Conservation (phyloP, 2,329 filamentous ascomycete species). For the Exophiala xenobiotica region DNA sequence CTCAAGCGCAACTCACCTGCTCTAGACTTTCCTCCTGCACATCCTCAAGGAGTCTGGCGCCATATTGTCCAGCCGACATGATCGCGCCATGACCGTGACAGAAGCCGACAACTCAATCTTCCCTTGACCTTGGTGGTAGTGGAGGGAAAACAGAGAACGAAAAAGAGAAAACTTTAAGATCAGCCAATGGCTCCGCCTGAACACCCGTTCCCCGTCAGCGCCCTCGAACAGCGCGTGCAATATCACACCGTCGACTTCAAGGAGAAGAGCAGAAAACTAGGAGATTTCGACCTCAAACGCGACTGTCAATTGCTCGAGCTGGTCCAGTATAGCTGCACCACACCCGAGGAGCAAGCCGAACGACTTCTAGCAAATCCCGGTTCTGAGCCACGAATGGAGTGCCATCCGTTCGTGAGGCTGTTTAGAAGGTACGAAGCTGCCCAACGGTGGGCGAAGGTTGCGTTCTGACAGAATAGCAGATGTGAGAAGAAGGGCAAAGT, state of each 20-base stretch:
- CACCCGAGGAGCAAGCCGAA: slow-evolving; percentile 41
- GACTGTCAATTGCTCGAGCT: slow-evolving; percentile 58
- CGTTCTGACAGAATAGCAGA: slow-evolving; percentile 5
- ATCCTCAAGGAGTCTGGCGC: slow-evolving; percentile 51
- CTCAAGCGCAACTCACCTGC: slow-evolving; percentile 54
- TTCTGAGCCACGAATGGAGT: slow-evolving; percentile 46
- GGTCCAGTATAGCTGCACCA: slow-evolving; percentile 62
- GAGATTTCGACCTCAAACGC: slow-evolving; percentile 51
- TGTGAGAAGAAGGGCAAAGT: slow-evolving; percentile 26
- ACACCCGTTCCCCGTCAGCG: slow-evolving; percentile 52
- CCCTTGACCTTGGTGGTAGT: neutral
- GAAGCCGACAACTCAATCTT: neutral
- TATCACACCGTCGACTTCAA: slow-evolving; percentile 44
- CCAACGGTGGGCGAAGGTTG: neutral
- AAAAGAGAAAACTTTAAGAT: neutral
- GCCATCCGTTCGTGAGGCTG: slow-evolving; percentile 25
- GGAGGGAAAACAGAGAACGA: neutral
- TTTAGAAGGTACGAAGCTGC: slow-evolving; percentile 23
- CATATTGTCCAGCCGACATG: slow-evolving; percentile 27
- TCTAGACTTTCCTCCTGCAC: slow-evolving; percentile 51
- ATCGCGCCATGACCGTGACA: slow-evolving; percentile 18
- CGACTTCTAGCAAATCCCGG: slow-evolving; percentile 12
- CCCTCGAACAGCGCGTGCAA: slow-evolving; percentile 54
- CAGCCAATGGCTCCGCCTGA: slow-evolving; percentile 56
- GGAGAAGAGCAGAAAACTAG: slow-evolving; percentile 53